Evolutionary conservation across 352 stramenopile genomes (phyloP).

Genomic region (Aphanomyces euteiches): DNA sequence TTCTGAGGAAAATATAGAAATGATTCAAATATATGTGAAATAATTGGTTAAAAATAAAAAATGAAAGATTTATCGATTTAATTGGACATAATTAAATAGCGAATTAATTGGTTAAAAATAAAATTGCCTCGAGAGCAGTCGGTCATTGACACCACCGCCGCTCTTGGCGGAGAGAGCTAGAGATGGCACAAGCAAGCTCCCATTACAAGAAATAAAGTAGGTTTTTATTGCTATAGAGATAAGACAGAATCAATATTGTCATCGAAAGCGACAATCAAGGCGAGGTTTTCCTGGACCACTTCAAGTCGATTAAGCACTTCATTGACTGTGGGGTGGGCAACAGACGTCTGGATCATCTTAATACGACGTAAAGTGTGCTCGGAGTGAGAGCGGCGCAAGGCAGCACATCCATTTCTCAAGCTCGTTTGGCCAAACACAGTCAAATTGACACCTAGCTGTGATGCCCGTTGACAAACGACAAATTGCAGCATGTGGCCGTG

Average conservation of each 20-base stretch:
- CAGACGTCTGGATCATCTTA: background rate
- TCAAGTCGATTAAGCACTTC: background rate
- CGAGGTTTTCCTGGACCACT: background rate
- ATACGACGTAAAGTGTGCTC: background rate
- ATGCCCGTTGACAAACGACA: background rate
- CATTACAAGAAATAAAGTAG: too few species aligned
- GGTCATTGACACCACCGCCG: too few species aligned
- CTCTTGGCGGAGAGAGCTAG: too few species aligned
- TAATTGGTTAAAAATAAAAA: too few species aligned
- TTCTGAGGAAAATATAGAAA: background rate
- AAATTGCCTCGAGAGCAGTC: too few species aligned
- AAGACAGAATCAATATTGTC: background rate
- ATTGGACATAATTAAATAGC: too few species aligned
- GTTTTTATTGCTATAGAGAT: background rate
- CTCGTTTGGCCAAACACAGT: background rate
- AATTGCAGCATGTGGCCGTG: background rate
- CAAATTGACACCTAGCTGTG: background rate
- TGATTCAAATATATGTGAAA: background rate
- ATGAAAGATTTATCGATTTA: too few species aligned
- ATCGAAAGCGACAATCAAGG: background rate
- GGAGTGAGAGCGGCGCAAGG: background rate
- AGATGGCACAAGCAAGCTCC: too few species aligned
- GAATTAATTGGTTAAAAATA: too few species aligned
- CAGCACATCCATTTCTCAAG: background rate
- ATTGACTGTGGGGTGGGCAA: background rate